Evolutionary conservation across 305 asterid species (phyloP).

Genomic region (Fraxinus nigra): DNA sequence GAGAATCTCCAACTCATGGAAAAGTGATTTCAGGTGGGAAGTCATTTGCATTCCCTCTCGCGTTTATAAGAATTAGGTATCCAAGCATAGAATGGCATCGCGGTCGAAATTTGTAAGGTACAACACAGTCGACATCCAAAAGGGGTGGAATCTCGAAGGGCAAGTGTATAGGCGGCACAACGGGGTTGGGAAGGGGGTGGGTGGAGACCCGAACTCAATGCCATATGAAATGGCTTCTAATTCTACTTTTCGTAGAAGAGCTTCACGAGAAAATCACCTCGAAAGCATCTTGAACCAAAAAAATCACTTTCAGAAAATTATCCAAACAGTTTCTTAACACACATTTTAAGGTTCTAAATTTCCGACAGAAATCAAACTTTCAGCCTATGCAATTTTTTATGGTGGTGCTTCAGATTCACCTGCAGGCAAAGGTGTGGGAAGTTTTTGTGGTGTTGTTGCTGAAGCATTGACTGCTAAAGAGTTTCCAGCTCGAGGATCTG

Average conservation of each 20-base stretch:
- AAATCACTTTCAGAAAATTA: background rate
- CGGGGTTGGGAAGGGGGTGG: background rate
- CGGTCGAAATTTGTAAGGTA: background rate
- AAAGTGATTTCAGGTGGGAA: slow-evolving; percentile 15
- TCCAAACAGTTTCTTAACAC: background rate
- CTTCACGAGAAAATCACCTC: background rate
- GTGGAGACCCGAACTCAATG: background rate
- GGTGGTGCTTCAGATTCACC: slow-evolving; percentile 9
- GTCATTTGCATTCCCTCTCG: background rate
- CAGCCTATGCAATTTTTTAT: background rate
- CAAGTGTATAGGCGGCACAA: background rate
- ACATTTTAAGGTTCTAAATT: background rate
- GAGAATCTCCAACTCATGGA: background rate
- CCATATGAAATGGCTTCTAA: background rate
- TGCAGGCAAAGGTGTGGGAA: slow-evolving; percentile 22
- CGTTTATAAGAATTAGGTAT: background rate
- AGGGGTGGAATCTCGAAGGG: background rate
- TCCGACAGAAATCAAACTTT: background rate
- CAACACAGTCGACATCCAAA: background rate
- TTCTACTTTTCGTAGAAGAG: background rate
- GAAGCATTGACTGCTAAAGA: slow-evolving; percentile 28
- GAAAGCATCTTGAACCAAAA: background rate
- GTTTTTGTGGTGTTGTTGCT: slow-evolving; percentile 35
- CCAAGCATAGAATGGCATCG: background rate
- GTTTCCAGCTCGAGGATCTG: slow-evolving; percentile 30